Percentiles rank a stretch among this genome's conserved stretches.
phyloP scores from a whole-genome alignment of 768 basidiomycete genomes.

The Termitomyces sp. region DNA sequence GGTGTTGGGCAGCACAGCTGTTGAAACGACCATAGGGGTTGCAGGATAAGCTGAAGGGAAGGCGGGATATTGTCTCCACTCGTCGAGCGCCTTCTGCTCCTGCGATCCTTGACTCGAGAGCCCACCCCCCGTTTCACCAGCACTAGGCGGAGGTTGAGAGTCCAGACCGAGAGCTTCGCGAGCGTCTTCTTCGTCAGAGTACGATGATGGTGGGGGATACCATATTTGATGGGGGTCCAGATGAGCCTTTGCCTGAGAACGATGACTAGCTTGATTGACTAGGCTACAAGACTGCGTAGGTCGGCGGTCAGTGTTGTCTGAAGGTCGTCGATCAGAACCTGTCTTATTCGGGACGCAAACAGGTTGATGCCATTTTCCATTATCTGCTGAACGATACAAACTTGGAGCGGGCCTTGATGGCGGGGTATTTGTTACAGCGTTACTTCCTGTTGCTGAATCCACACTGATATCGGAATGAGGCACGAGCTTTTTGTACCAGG shows the following conservation, averaged over 20 bases:
- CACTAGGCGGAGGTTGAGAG: background rate
- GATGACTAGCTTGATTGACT: slow-evolving; percentile 8
- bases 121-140: background rate
- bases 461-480: slow-evolving; percentile 6
- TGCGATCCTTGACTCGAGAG: slow-evolving; percentile 3
- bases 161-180: slow-evolving; percentile 7
- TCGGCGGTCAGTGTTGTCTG: background rate
- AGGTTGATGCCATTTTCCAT: background rate
- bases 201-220: slow-evolving; percentile 51
- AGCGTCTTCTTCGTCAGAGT: slow-evolving; percentile 28
- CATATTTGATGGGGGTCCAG: slow-evolving; percentile 41
- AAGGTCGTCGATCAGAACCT: background rate
- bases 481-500: slow-evolving; percentile 32
- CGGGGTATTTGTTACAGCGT: background rate
- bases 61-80: slow-evolving; percentile 70
- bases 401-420: background rate
- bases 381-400: background rate
- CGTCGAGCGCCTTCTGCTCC: slow-evolving; percentile 36
- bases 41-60: slow-evolving; percentile 77
- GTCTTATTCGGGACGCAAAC: slow-evolving; percentile 10
- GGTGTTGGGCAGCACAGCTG: slow-evolving; percentile 21
- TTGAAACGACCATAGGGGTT: slow-evolving; percentile 44
- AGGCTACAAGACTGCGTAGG: slow-evolving; percentile 1
- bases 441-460: slow-evolving; percentile 17
- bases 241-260: slow-evolving; percentile 4